Percentiles rank a stretch among this genome's conserved stretches.
Conservation (phyloP, 176 grass and related monocot species). For the Neostapfia colusana region DNA sequence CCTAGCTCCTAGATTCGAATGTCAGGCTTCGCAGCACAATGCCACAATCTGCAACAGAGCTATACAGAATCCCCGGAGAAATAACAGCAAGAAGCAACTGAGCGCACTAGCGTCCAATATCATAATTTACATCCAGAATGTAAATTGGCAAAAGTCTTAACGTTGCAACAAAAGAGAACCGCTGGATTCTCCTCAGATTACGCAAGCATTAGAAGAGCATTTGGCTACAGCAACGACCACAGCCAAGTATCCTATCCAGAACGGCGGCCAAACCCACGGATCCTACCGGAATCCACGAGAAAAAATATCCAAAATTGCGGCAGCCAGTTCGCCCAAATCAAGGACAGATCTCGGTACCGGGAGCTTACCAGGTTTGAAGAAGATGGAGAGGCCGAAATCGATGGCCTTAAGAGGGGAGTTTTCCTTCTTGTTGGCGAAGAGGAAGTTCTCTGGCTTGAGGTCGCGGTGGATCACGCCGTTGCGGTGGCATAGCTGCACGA, state of each 20-base stretch:
- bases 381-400: constrained; percentile 97
- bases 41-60: not conserved
- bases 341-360: not conserved
- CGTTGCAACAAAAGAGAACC: constrained; percentile 12
- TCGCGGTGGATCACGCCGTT: constrained; percentile 98
- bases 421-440: constrained; percentile 98
- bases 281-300: constrained; percentile 4
- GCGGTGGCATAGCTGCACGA: constrained; percentile 96
- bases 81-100: constrained; percentile 20
- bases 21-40: constrained; percentile 6
- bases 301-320: constrained; percentile 18
- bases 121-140: constrained; percentile 25
- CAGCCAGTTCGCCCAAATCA: constrained; percentile 27
- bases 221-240: constrained; percentile 23
- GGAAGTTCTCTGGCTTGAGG: constrained; percentile 98
- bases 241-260: constrained; percentile 21
- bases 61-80: not conserved
- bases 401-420: constrained; percentile 98
- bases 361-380: constrained; percentile 93
- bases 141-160: constrained; percentile 17
- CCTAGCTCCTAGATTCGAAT: constrained; percentile 42
- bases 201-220: constrained; percentile 37
- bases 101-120: constrained; percentile 19
- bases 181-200: constrained; percentile 32
- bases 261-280: constrained; percentile 34